Evolutionary conservation across 192 early-diverging fungal species (phyloP), one percentile per base, ranked within the genome.

Genomic region (Jimgerdemannia flammicorona): DNA sequence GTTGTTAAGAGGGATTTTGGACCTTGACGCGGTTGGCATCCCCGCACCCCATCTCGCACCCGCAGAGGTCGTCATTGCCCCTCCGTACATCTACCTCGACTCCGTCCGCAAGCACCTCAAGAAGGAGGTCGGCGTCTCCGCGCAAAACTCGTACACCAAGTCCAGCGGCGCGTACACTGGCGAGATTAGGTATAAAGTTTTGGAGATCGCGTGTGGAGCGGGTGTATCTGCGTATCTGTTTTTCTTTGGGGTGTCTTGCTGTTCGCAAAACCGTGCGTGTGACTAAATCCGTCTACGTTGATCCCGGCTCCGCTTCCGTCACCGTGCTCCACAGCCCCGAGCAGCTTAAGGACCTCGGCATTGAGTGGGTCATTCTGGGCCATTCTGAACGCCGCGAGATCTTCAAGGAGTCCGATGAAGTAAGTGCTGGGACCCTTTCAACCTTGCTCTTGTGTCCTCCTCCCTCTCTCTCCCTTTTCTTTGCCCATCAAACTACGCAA

Each of bases 301-400:
- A 66, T 66, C 65, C 65, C 1, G 1, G n/a, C 65, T 19, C 19
- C n/a, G n/a, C 19, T 70, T 8, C 9, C 41, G 29, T 29, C 29
- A 29, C 1, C 29, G 29, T 29, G 29, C 29, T 29, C 29, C 29
- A 1, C 29, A 91, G 92, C 82, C 88, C 93, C 74, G 96, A 97
- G 83, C 92, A 96, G 89, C 90, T 99, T 80, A 97, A 96, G 88
- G 98, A 99, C 79, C 85, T 99, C 40, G 89, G 88, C 74, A 93
- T 98, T 78, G 88, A 92, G 72, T 99, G 98, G 98, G 93, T 93
- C 71, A 96, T 99, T 78, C 85, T 98, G 77, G 98, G 98, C 72
- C 98, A 99, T 91, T 98, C 97, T 76, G 98, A 99, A 84, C 94
- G 98, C 79, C 91, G 98, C 80, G 93, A 94, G 83, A 91, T 95